phyloP scores from a whole-genome alignment of 2,329 filamentous ascomycete genomes.

The Cytospora chrysosperma region DNA sequence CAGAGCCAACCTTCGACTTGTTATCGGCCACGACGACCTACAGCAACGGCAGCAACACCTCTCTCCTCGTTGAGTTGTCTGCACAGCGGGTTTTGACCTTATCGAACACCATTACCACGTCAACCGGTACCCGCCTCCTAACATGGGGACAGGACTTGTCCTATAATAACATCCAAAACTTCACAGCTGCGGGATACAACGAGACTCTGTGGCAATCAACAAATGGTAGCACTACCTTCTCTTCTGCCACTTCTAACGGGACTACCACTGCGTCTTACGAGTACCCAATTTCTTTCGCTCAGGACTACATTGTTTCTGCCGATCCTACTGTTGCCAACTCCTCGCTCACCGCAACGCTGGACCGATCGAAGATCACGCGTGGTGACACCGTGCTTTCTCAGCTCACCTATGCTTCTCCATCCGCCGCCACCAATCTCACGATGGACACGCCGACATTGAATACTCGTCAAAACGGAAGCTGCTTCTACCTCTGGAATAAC shows the following conservation, averaged over 20 bases:
- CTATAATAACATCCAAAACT: constrained; percentile 51
- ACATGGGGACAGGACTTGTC: constrained; percentile 59
- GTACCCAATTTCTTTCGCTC: neutral
- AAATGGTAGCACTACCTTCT: constrained; percentile 31
- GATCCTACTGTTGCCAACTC: neutral
- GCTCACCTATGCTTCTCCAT: neutral
- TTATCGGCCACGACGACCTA: constrained; percentile 45
- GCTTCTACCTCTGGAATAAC: constrained; percentile 10
- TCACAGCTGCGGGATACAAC: constrained; percentile 34
- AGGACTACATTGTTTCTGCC: neutral
- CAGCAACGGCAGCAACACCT: constrained; percentile 54
- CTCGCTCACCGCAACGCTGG: neutral
- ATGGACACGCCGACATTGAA: neutral
- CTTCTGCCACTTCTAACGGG: neutral
- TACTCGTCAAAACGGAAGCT: constrained; percentile 5
- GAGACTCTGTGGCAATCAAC: constrained; percentile 43
- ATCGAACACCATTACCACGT: constrained; percentile 49
- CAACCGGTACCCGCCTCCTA: constrained; percentile 33
- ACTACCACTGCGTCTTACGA: constrained; percentile 29
- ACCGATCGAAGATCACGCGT: neutral
- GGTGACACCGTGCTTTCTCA: neutral
- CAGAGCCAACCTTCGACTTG: constrained; percentile 47
- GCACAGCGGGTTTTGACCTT: constrained; percentile 52
- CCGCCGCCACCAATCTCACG: neutral
- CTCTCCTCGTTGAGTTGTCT: constrained; percentile 49